phyloP scores from a whole-genome alignment of 2,329 filamentous ascomycete genomes.

The Achaetomium macrosporum region DNA sequence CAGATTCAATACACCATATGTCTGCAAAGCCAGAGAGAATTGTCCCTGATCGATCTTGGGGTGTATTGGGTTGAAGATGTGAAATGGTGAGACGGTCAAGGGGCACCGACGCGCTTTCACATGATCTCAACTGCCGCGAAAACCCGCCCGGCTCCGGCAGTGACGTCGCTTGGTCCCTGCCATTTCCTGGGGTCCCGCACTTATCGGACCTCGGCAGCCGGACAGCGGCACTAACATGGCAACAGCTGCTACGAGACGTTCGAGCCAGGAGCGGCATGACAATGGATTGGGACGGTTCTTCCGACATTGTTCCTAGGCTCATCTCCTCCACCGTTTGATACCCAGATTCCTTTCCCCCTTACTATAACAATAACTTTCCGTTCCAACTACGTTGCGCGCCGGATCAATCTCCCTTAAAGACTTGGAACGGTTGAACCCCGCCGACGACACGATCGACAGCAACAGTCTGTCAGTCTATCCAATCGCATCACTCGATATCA shows the following conservation, averaged over 20 bases:
- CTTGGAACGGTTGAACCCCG: background rate
- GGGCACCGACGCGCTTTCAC: conserved; percentile 3
- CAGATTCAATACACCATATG: too few relatives aligned
- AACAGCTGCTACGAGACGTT: background rate
- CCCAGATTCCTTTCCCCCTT: background rate
- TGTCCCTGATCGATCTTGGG: too few relatives aligned
- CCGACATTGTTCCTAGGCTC: background rate
- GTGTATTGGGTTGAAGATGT: too few relatives aligned
- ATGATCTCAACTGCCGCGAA: conserved; percentile 12
- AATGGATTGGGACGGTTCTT: background rate
- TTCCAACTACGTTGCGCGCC: too few relatives aligned
- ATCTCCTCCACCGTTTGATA: background rate
- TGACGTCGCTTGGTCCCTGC: conserved; percentile 17
- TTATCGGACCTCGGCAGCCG: conserved; percentile 23
- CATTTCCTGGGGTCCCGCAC: conserved; percentile 16
- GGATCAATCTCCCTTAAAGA: too few relatives aligned
- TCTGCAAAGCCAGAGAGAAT: too few relatives aligned
- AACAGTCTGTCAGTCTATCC: background rate
- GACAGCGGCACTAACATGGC: background rate
- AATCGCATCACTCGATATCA: background rate
- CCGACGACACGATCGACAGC: background rate
- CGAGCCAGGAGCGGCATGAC: background rate
- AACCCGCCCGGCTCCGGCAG: conserved; percentile 10
- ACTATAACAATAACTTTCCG: too few relatives aligned
- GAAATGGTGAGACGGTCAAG: background rate